These are phyloP conservation scores for Aspergillus sp. DNA, from an alignment of 2,329 filamentous ascomycete genomes.

Conservation along the genomic window DNA sequence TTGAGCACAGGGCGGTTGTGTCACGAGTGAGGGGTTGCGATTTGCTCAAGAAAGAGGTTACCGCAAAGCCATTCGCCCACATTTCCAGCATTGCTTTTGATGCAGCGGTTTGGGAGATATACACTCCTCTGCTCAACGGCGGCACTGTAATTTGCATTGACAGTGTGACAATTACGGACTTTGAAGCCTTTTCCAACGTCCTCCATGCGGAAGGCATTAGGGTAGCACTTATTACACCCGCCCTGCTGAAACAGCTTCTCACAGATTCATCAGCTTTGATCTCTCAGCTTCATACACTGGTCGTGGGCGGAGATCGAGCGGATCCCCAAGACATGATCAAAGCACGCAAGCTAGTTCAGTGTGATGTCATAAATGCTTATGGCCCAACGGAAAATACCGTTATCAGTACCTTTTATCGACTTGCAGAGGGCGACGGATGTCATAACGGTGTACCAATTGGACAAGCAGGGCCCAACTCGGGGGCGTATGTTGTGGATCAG, in stretches of 20 bases:
- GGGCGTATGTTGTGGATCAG: neutral
- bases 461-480: neutral
- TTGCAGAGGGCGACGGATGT: neutral
- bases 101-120: conserved; percentile 1
- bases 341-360: neutral
- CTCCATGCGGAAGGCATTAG: neutral
- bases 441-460: neutral
- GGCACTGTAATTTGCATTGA: conserved; percentile 4
- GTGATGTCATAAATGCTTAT: neutral
- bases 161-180: neutral
- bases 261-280: neutral
- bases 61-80: neutral
- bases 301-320: conserved; percentile 7
- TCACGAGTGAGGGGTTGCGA: neutral
- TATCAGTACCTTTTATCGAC: neutral
- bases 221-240: neutral
- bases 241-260: neutral
- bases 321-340: conserved; percentile 1
- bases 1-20: neutral
- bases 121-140: conserved; percentile 1
- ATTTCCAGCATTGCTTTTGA: conserved; percentile 1
- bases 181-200: neutral
- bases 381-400: conserved; percentile 9
- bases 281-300: neutral
- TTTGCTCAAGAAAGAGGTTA: neutral